phyloP scores from a whole-genome alignment of 2,329 filamentous ascomycete species.

The Aspergillus fumigatus region DNA sequence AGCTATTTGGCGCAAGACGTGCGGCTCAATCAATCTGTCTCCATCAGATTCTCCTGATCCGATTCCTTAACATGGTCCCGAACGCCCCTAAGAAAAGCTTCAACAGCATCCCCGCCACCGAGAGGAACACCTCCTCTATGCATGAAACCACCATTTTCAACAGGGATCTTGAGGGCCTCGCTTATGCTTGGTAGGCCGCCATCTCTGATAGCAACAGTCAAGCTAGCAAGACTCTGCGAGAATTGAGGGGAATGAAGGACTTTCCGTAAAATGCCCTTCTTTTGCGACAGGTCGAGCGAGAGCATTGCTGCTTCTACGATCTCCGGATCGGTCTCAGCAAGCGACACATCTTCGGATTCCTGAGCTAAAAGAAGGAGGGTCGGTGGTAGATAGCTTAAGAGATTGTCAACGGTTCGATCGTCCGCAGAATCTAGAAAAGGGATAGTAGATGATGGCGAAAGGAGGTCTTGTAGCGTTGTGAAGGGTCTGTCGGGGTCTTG shows the following conservation, averaged over 20 bases:
- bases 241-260: constrained; percentile 90
- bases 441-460: constrained; percentile 72
- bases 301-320: constrained; percentile 68
- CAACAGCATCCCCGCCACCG: constrained; percentile 81
- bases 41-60: constrained; percentile 37
- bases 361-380: constrained; percentile 72
- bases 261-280: constrained; percentile 73
- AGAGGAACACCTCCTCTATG: constrained; percentile 74
- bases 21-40: constrained; percentile 33
- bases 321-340: constrained; percentile 63
- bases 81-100: constrained; percentile 86
- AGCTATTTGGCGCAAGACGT: constrained; percentile 1
- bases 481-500: constrained; percentile 60
- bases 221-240: constrained; percentile 73
- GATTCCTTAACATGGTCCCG: constrained; percentile 68
- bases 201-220: constrained; percentile 84
- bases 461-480: constrained; percentile 79
- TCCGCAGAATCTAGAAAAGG: constrained; percentile 68
- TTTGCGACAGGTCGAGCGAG: constrained; percentile 68
- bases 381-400: constrained; percentile 75
- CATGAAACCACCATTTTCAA: constrained; percentile 81
- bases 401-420: constrained; percentile 61
- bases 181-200: constrained; percentile 86
- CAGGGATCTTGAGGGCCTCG: constrained; percentile 73
- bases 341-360: constrained; percentile 57